Percentiles rank a stretch among this genome's conserved stretches.
Evolutionary conservation across 1,139 yeast genomes (phyloP).

Genomic region (Meyerozyma guilliermondii): DNA sequence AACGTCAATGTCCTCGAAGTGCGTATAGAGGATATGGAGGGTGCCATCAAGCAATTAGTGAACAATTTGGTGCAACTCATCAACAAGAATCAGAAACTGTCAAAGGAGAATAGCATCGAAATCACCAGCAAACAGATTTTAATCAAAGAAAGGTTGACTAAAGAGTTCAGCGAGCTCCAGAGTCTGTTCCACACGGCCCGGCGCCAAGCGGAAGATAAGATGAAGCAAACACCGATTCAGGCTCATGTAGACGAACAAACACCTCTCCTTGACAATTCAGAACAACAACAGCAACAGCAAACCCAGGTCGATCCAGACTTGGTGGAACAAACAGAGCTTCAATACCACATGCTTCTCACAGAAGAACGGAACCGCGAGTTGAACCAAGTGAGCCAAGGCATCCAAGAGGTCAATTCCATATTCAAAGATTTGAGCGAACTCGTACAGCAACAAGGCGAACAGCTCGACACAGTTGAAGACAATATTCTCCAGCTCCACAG

Average conservation of each 20-base stretch:
- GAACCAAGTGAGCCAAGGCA: constrained; percentile 67
- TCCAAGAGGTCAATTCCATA: constrained; percentile 77
- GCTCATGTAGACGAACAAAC: constrained; percentile 19
- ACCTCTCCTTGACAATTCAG: constrained; percentile 18
- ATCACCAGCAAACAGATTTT: constrained; percentile 34
- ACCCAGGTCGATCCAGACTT: constrained; percentile 36
- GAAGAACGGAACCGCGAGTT: constrained; percentile 74
- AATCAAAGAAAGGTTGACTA: constrained; percentile 34
- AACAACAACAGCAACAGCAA: constrained; percentile 24
- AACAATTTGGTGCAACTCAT: constrained; percentile 28
- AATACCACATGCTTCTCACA: constrained; percentile 63
- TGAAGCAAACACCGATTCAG: constrained; percentile 21
- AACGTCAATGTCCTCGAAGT: constrained; percentile 29
- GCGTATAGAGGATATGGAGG: constrained; percentile 24
- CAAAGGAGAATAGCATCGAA: constrained; percentile 12
- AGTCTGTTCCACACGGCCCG: constrained; percentile 27
- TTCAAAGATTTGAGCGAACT: constrained; percentile 75
- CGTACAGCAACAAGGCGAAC: constrained; percentile 80
- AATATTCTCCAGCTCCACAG: constrained; percentile 63
- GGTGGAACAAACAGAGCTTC: constrained; percentile 58
- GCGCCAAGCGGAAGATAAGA: constrained; percentile 29
- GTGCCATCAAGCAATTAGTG: constrained; percentile 30
- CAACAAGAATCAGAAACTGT: constrained; percentile 24
- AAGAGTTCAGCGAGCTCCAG: constrained; percentile 34
- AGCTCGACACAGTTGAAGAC: constrained; percentile 77